These are phyloP conservation scores for Candida frijolesensis DNA, from an alignment of 1,139 yeast genomes.

Conservation along the genomic window DNA sequence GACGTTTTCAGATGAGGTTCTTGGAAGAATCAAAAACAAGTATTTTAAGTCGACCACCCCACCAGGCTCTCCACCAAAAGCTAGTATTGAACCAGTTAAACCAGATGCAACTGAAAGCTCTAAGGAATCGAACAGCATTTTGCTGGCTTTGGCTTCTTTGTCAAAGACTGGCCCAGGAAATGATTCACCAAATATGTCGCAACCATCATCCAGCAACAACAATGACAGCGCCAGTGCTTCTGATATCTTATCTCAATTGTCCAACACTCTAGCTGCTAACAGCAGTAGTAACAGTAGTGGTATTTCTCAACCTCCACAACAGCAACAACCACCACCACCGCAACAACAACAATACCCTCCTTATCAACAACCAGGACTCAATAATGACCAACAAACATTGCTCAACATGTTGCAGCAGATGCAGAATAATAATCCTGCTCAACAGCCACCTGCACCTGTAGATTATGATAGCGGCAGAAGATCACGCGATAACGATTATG, in stretches of 20 bases:
- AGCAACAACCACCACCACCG: slow-evolving; percentile 14
- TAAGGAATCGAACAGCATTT: slow-evolving; percentile 58
- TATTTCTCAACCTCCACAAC: slow-evolving; percentile 14
- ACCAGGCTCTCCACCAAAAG: slow-evolving; percentile 52
- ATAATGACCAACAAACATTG: slow-evolving; percentile 29
- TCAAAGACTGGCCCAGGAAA: slow-evolving; percentile 32
- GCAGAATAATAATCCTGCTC: slow-evolving; percentile 25
- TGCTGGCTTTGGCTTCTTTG: slow-evolving; percentile 66
- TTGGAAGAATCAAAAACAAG: slow-evolving; percentile 59
- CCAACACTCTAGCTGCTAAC: slow-evolving; percentile 30
- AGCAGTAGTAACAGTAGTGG: slow-evolving; percentile 13
- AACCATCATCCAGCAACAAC: slow-evolving; percentile 14
- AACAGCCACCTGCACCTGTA: slow-evolving; percentile 20
- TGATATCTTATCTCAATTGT: slow-evolving; percentile 47
- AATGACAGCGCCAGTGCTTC: slow-evolving; percentile 27
- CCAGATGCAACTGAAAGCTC: slow-evolving; percentile 23
- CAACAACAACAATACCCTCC: slow-evolving; percentile 17
- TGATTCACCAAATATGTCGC: slow-evolving; percentile 15
- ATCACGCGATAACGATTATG: slow-evolving; percentile 36
- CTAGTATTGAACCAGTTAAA: slow-evolving; percentile 28
- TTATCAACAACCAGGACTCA: slow-evolving; percentile 21
- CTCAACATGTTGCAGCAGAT: slow-evolving; percentile 49
- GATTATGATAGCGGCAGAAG: slow-evolving; percentile 30
- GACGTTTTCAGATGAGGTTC: slow-evolving; percentile 63
- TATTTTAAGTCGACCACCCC: slow-evolving; percentile 63